Evolutionary conservation across 2,329 filamentous ascomycete genomes (phyloP).

Genomic region (Tricladium varicosporioides): DNA sequence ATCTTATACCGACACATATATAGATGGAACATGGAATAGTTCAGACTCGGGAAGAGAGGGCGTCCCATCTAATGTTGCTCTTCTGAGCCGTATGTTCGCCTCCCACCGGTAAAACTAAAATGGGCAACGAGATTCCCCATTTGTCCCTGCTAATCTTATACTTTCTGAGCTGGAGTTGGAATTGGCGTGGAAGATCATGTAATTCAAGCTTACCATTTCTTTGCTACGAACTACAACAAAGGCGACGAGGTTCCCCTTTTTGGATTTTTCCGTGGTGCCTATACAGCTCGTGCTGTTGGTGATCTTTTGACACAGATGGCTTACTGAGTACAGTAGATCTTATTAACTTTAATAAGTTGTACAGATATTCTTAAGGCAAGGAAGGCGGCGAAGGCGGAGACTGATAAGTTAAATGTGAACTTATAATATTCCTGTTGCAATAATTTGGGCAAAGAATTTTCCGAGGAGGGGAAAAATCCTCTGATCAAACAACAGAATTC

Average conservation of each 20-base stretch:
- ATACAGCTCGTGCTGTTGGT: conserved; percentile 10
- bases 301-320: conserved; percentile 30
- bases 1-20: background rate
- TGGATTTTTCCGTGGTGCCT: conserved; percentile 29
- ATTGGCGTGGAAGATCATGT: conserved; percentile 12
- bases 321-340: conserved; percentile 39
- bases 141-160: background rate
- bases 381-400: too few relatives aligned
- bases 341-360: conserved; percentile 35
- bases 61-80: conserved; percentile 17
- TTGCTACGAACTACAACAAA: conserved; percentile 41
- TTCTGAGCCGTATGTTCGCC: conserved; percentile 15
- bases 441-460: background rate
- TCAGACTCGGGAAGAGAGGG: conserved; percentile 1
- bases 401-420: background rate
- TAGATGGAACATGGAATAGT: conserved; percentile 17
- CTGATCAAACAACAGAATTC: background rate
- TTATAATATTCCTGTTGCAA: background rate
- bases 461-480: background rate
- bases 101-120: background rate
- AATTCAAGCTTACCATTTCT: conserved; percentile 38
- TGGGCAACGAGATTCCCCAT: background rate
- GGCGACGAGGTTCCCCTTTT: conserved; percentile 37
- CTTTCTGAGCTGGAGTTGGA: conserved; percentile 1
- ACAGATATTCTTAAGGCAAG: conserved; percentile 1